phyloP scores from a whole-genome alignment of 345 rosid genomes.

The Syzygium jambos region DNA sequence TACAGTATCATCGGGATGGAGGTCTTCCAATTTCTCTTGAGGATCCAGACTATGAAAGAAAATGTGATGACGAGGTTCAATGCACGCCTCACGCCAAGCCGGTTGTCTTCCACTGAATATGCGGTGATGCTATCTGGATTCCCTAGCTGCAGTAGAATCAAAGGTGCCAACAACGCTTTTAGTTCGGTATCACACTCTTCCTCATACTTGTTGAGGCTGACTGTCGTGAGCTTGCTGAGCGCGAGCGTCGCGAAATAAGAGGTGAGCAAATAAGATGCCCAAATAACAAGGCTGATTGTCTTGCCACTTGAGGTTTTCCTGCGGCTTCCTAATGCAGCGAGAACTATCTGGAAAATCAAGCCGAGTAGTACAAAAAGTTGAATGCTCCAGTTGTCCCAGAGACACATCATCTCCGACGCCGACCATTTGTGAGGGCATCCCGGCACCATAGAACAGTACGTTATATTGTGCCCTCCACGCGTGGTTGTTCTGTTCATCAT shows the following conservation, averaged over 20 bases:
- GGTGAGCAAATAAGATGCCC: slow-evolving; percentile 10
- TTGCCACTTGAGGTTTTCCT: background rate
- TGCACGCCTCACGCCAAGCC: background rate
- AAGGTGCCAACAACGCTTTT: slow-evolving; percentile 8
- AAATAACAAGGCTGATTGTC: background rate
- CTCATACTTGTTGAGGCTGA: background rate
- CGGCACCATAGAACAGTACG: background rate
- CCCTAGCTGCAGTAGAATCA: slow-evolving; percentile 10
- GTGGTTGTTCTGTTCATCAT: background rate
- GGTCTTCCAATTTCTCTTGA: background rate
- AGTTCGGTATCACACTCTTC: background rate
- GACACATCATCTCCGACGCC: background rate
- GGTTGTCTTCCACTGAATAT: slow-evolving; percentile 13
- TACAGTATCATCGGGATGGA: background rate
- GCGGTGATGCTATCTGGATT: slow-evolving; percentile 14
- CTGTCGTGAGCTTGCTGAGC: slow-evolving; percentile 10
- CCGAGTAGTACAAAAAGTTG: slow-evolving; percentile 2
- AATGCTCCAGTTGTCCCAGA: slow-evolving; percentile 13
- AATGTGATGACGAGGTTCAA: slow-evolving; percentile 1
- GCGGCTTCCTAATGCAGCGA: slow-evolving; percentile 5
- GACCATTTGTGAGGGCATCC: background rate
- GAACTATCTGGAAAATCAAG: slow-evolving; percentile 3
- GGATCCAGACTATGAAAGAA: background rate
- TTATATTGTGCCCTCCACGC: background rate
- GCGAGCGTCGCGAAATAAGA: background rate